Evolutionary conservation across 768 basidiomycete genomes (phyloP), one percentile per base, ranked within the genome.

Genomic region (Dacryopinax primogenitus): DNA sequence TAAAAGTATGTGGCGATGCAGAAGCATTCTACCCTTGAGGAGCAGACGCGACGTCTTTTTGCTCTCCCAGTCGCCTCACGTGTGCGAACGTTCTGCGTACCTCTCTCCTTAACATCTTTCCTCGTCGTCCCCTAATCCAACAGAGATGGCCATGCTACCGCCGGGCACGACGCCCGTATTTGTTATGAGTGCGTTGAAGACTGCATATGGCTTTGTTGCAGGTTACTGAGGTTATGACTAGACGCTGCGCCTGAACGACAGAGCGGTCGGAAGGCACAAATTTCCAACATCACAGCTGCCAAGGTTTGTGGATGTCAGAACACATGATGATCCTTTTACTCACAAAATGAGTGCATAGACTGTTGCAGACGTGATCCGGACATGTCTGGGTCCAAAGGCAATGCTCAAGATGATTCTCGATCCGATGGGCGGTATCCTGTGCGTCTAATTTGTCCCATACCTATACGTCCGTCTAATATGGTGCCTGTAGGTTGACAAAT

Each of bases 371-470:
- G 94, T 99, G 3, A 97, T 98, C 71, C 77, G 95, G 67, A 98
- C 95, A 68, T 98, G 96, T 82, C 76, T 98, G 35, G 96, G 94
- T 0, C 95, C 95, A 0, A 95, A 96, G 73, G 86, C 96, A 41
- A 98, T 98, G 96, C 79, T 98, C 63, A 99, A 98, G 81, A 98
- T 99, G 96, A 96, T 98, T 70, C 77, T 97, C 45, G 95, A 98
- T 78, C 94, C 94, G 1, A 98, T 99, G 96, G 96, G 96, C 63
- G 96, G 96, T 64, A 98, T 99, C 70, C 73, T 97, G 95, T 95
- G 65, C 67, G 79, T 72, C 13, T 11, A 37, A 18, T 37, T 9
- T 37, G 36, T 9, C 36, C 9, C 36, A 37, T 18, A 37, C 36
- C 18, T 9, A 9, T 37, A 9, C 36, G 11, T 34, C 67, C 47